Base-by-base conservation (phyloP, 768 basidiomycete species). In the Leccinum pellstonianum region DNA sequence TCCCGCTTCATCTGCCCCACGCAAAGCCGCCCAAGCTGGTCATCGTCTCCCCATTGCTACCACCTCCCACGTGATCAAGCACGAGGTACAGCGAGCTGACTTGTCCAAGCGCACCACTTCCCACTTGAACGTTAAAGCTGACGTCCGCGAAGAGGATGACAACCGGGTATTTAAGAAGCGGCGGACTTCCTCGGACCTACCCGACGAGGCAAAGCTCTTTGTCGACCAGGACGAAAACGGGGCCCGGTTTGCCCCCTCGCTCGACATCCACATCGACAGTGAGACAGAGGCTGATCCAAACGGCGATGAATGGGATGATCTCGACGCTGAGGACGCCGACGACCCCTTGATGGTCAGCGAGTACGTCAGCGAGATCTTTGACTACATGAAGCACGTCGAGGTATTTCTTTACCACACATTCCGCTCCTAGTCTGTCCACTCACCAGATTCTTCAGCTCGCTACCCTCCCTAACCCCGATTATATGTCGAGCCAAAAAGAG, bases 301-400 rank as follows among this genome's bases (percentile, higher is more conserved):
- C 57, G 80, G 79, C 62, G 64, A 77, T 68, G 77, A 81, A 70
- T 98, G 94, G 95, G 90, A 90, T 31, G 96, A 98, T 68, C 82
- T 98, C 15, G 95, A 98, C 64, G 86, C 85, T 1, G 94, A 95
- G 21, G 95, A 98, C 71, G 85, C 79, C 55, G 93, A 95, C 53
- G 96, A 99, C 69, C 97, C 96, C 14, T 80, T 93, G 61, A 98
- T 98, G 95, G 95, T 97, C 64, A 90, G 88, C 77, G 93, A 98
- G 75, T 99, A 99, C 69, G 95, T 97, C 54, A 80, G 80, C 25
- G 97, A 98, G 59, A 95, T 98, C 62, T 95, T 95, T 77, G 79
- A 89, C 58, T 98, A 99, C 76, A 82, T 98, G 77, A 91, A 88
- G 71, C 77, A 83, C 61, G 79, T 87, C 60, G 94, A 98, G 84